phyloP scores from a whole-genome alignment of 139 green algal genomes.

The Coelastrella sp. region DNA sequence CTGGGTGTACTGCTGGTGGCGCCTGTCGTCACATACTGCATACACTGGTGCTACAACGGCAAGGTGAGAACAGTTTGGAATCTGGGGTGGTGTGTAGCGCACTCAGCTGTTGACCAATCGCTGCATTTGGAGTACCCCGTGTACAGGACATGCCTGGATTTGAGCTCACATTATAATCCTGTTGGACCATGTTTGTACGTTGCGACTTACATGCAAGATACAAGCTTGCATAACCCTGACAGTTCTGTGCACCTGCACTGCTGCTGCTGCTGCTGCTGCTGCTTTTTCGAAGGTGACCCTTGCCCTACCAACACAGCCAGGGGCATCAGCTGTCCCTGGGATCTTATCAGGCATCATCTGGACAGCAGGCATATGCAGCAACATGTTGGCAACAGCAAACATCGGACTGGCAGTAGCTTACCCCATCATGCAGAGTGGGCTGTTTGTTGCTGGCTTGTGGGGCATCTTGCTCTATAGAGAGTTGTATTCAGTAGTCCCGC shows the following conservation, averaged over 20 bases:
- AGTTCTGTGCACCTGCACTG: background rate
- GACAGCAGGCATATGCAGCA: background rate
- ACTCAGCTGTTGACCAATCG: too few species aligned
- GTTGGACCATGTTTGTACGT: too few species aligned
- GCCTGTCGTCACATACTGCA: background rate
- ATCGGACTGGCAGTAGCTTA: constrained; percentile 28
- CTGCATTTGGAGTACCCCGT: too few species aligned
- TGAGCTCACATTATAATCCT: too few species aligned
- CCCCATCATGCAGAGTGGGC: constrained; percentile 33
- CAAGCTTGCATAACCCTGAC: background rate
- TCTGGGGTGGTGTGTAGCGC: too few species aligned
- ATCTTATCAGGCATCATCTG: constrained; percentile 14
- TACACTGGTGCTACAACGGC: background rate
- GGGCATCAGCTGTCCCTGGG: background rate
- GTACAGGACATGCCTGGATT: too few species aligned
- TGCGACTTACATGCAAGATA: too few species aligned
- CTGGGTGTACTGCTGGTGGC: background rate
- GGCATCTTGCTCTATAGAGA: constrained; percentile 39
- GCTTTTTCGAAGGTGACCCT: constrained; percentile 5
- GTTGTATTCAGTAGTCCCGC: constrained; percentile 1
- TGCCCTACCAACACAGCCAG: background rate
- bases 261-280: background rate
- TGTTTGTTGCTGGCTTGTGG: constrained; percentile 36
- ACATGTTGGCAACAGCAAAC: constrained; percentile 8
- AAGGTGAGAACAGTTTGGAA: constrained; percentile 8